Base-by-base conservation (phyloP, 1,139 yeast species). In the Kodamaea anthophila region DNA sequence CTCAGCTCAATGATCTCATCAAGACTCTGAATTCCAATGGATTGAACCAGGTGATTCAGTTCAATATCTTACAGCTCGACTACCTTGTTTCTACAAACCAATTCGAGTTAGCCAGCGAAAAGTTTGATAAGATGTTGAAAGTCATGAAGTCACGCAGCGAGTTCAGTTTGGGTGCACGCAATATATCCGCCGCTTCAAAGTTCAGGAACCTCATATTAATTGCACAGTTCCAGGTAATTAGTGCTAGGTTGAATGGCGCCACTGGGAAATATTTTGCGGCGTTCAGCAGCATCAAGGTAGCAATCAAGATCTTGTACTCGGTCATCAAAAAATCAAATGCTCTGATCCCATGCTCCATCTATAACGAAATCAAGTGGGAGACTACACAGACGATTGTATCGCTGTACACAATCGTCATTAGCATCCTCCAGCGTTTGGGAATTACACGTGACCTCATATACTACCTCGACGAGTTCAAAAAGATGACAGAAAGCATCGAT, bases 361-460 rank as follows among this genome's bases (percentile, higher is more conserved):
- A 40, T 29, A 46, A 55, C 31, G 36, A 46, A 10, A 42, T 65
- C 3, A 58, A 60, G 34, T 54, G 77, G 51, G 54, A 52, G 22
- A 50, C 70, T 2, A 49, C 62, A 0, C 37, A 39, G 1, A 40
- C 53, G 15, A 44, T 75, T 19, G 45, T 60, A 8, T 46, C 51
- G 4, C 39, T 68, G 5, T 69, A 68, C 42, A 47, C 49, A 10
- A 33, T 37, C 8, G 46, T 71, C 14, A 49, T 75, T 18, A 49
- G 55, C 3, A 42, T 56, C 1, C 58, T 62, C 32, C 51, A 60
- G 13, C 61, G 58, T 24, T 43, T 74, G 26, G 85, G 86, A 0
- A 43, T 74, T 3, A 56, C 76, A 0, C 71, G 71, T 38, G 84
- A 77, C 32, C 58, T 72, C 23, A 57, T 59, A 3, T 74, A 62